Evolutionary conservation across 2,329 filamentous ascomycete species (phyloP).

Genomic region (Trichoderma sp.): DNA sequence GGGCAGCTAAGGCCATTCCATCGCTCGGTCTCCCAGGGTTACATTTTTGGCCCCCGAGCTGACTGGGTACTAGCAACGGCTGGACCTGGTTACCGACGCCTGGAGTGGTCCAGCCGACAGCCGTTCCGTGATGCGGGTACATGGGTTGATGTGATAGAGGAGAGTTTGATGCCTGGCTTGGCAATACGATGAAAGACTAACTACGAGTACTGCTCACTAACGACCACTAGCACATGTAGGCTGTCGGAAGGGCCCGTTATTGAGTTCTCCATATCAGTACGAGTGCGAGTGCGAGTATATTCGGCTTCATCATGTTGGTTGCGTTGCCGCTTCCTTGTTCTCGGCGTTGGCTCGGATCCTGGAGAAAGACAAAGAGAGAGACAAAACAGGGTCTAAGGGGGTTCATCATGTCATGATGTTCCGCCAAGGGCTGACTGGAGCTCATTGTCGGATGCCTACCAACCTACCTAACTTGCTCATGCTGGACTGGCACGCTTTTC

Average conservation of each 20-base stretch:
- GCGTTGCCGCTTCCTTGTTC: background rate
- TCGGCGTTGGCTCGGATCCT: background rate
- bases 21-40: background rate
- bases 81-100: background rate
- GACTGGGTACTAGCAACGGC: background rate
- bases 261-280: background rate
- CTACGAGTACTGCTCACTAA: background rate
- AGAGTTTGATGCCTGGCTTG: background rate
- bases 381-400: background rate
- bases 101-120: constrained; percentile 10
- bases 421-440: background rate
- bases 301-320: background rate
- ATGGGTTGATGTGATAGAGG: background rate
- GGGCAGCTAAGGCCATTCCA: constrained; percentile 2
- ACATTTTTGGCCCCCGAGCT: constrained; percentile 13
- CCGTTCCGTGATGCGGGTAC: background rate
- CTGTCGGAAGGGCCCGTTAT: background rate
- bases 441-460: background rate
- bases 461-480: background rate
- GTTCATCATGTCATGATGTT: background rate
- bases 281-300: background rate
- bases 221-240: background rate
- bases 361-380: background rate
- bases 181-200: background rate
- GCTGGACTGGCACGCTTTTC: background rate